Evolutionary conservation across 805 yeast species (phyloP), one percentile per base, ranked within the genome.

Genomic region (Metschnikowia cerradonensis): DNA sequence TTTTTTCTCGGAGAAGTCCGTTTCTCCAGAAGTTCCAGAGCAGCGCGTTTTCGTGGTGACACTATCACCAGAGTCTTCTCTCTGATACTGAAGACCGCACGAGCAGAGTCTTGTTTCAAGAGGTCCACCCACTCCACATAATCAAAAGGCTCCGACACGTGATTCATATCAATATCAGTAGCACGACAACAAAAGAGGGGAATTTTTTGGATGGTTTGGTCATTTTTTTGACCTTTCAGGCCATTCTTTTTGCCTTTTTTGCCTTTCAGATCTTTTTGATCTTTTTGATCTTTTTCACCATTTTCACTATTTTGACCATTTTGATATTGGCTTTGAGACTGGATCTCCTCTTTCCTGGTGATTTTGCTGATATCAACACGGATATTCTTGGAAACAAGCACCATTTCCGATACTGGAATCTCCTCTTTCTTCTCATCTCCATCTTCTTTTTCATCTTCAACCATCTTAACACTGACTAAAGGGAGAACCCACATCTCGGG

Each of bases 301-400:
- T 23, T 23, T 23, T 7, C 30, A 7, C 26, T 7, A 23, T 23
- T 23, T 23, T 23, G 8, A 23, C 26, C 26, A 23, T 23, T 6
- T 23, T 23, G 26, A 6, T 71, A 75, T 17, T 74, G 72, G 1
- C 60, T 46, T 11, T 60, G 50, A 1, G 78, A 71, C 13, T 79
- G 52, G 1, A 84, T 78, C 6, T 62, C 69, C 6, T 80, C 83
- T 37, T 70, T 67, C 5, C 64, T 72, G 1, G 78, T 54, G 23
- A 84, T 70, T 42, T 80, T 72, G 1, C 53, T 54, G 2, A 82
- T 64, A 44, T 65, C 59, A 14, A 84, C 63, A 35, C 75, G 75
- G 3, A 73, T 76, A 17, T 71, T 48, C 33, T 77, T 75, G 2
- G 86, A 75, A 0, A 88, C 79, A 23, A 85, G 58, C 55, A 80